Conservation (phyloP, 768 basidiomycete genomes). For the Hygrocybe coccinea region DNA sequence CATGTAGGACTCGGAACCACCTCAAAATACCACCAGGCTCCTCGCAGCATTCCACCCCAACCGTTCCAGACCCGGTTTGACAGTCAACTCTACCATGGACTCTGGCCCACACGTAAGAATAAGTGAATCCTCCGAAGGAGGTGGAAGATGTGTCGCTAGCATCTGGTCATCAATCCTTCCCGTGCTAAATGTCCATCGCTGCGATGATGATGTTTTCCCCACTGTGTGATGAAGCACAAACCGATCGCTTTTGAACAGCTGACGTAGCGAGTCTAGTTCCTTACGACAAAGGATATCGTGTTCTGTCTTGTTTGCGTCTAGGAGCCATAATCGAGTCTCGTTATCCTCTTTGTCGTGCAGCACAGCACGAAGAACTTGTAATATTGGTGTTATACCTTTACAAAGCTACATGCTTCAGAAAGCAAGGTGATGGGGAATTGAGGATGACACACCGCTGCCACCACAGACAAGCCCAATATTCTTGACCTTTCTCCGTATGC, state of each 20-base stretch:
- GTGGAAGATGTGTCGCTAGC: conserved; percentile 38
- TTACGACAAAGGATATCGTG: conserved; percentile 48
- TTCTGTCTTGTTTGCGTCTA: conserved; percentile 44
- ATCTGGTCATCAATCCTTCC: conserved; percentile 41
- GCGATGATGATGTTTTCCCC: conserved; percentile 22
- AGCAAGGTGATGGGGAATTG: not conserved
- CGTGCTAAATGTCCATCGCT: conserved; percentile 35
- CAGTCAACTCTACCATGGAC: conserved; percentile 32
- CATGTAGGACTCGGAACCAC: conserved; percentile 14
- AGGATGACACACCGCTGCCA: conserved; percentile 41
- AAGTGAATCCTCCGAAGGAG: conserved; percentile 33
- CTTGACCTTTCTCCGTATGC: conserved; percentile 28
- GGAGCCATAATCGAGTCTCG: conserved; percentile 40
- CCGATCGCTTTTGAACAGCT: conserved; percentile 22
- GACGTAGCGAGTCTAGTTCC: conserved; percentile 41
- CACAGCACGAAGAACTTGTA: conserved; percentile 50
- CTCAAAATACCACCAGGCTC: not conserved
- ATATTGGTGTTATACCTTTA: conserved; percentile 51
- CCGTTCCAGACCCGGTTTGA: conserved; percentile 35
- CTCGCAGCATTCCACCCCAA: conserved; percentile 2
- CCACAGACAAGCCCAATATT: conserved; percentile 53
- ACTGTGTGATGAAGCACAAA: conserved; percentile 45
- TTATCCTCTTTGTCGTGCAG: conserved; percentile 36
- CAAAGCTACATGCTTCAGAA: not conserved
- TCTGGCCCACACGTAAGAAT: conserved; percentile 51